Percentiles rank a stretch among this genome's conserved stretches.
phyloP scores from a whole-genome alignment of 768 basidiomycete genomes.

The Serendipita indica region DNA sequence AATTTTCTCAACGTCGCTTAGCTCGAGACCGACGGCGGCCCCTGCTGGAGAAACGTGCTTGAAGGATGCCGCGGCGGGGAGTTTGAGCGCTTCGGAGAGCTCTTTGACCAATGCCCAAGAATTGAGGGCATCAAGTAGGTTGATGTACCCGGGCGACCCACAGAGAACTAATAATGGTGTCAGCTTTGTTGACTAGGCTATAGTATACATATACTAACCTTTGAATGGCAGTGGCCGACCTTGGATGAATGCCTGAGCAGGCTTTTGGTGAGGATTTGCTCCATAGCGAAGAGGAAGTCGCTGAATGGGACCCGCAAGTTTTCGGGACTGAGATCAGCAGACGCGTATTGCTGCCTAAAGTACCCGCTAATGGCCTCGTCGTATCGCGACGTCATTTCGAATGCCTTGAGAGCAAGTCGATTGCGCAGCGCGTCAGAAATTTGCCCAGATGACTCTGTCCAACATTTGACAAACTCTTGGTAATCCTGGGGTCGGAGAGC shows the following conservation, averaged over 20 bases:
- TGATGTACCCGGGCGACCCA: slow-evolving; percentile 97
- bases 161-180: slow-evolving; percentile 46
- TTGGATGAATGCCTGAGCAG: slow-evolving; percentile 88
- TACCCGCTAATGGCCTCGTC: slow-evolving; percentile 93
- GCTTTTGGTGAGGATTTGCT: slow-evolving; percentile 97
- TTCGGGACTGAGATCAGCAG: slow-evolving; percentile 50
- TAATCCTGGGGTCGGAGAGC: slow-evolving; percentile 87
- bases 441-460: slow-evolving; percentile 57
- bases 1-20: slow-evolving; percentile 73
- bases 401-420: slow-evolving; percentile 87
- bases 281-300: slow-evolving; percentile 82
- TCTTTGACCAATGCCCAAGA: slow-evolving; percentile 94
- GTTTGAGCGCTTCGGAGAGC: slow-evolving; percentile 66
- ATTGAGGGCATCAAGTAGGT: slow-evolving; percentile 92
- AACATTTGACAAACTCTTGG: slow-evolving; percentile 59
- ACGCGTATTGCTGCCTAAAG: slow-evolving; percentile 91
- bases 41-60: slow-evolving; percentile 99
- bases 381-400: slow-evolving; percentile 89
- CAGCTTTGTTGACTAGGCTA: not conserved
- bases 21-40: slow-evolving; percentile 76
- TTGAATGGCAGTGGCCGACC: slow-evolving; percentile 87
- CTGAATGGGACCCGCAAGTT: slow-evolving; percentile 59
- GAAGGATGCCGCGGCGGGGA: slow-evolving; percentile 97
- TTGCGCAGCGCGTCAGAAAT: slow-evolving; percentile 57
- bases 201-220: slow-evolving; percentile 30